Percentiles rank a stretch among this genome's conserved stretches.
Evolutionary conservation across 2,329 filamentous ascomycete species (phyloP).

Genomic region (Fusarium nodosum): DNA sequence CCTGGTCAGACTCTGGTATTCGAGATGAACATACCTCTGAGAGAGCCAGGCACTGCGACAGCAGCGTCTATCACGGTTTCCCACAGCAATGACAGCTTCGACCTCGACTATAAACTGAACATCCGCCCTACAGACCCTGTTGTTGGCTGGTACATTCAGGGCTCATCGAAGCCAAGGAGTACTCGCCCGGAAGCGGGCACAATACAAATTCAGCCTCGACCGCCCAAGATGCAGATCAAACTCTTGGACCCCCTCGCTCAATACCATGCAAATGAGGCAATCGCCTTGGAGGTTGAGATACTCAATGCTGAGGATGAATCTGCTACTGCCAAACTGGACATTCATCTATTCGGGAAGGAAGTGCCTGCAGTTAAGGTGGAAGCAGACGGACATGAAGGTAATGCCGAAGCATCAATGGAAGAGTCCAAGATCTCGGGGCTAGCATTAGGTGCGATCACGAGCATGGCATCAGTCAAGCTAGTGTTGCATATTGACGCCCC

Average conservation of each 20-base stretch:
- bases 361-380: constrained; percentile 62
- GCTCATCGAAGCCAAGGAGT: constrained; percentile 60
- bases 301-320: constrained; percentile 87
- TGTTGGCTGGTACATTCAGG: constrained; percentile 65
- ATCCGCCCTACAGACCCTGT: constrained; percentile 60
- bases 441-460: constrained; percentile 63
- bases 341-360: constrained; percentile 73
- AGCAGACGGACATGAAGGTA: constrained; percentile 53
- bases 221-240: constrained; percentile 88
- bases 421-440: constrained; percentile 61
- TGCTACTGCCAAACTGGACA: constrained; percentile 78
- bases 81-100: constrained; percentile 75
- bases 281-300: constrained; percentile 77
- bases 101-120: constrained; percentile 74
- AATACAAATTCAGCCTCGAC: constrained; percentile 85
- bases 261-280: constrained; percentile 87
- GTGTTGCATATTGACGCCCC: constrained; percentile 66
- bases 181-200: constrained; percentile 64
- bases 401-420: constrained; percentile 55
- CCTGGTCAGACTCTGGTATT: constrained; percentile 78
- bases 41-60: constrained; percentile 83
- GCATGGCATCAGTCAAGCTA: constrained; percentile 59
- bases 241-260: constrained; percentile 73
- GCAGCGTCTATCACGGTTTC: constrained; percentile 74
- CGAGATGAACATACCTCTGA: constrained; percentile 78